Conservation (phyloP, 2,329 filamentous ascomycete species). For the Xylaria sp. region DNA sequence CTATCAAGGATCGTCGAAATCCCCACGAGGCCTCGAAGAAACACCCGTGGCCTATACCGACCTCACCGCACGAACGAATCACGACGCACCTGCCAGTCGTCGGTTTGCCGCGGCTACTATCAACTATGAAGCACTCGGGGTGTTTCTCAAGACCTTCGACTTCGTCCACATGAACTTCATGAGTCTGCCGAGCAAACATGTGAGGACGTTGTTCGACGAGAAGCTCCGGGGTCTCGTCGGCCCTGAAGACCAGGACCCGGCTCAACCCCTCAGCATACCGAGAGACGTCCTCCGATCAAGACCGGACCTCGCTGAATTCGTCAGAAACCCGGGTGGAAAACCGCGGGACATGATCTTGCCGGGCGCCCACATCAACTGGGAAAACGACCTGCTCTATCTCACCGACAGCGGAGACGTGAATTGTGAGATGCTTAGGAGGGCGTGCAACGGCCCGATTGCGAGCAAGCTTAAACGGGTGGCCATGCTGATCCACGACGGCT, state of each 20-base stretch:
- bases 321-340: conserved; percentile 21
- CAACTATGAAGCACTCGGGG: conserved; percentile 29
- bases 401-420: conserved; percentile 33
- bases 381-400: conserved; percentile 36
- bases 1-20: conserved; percentile 23
- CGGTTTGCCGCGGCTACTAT: conserved; percentile 33
- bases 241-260: neutral
- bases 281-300: conserved; percentile 15
- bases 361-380: conserved; percentile 36
- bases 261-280: conserved; percentile 11
- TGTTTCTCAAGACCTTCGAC: conserved; percentile 33
- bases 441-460: conserved; percentile 31
- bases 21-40: neutral
- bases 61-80: conserved; percentile 33
- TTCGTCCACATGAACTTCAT: conserved; percentile 34
- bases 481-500: conserved; percentile 35
- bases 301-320: conserved; percentile 25
- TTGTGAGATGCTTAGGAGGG: conserved; percentile 31
- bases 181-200: conserved; percentile 28
- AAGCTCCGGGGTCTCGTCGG: conserved; percentile 11
- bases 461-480: conserved; percentile 33
- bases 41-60: conserved; percentile 31
- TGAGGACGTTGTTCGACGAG: conserved; percentile 27
- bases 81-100: conserved; percentile 11
- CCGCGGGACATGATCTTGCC: conserved; percentile 24